phyloP scores from a whole-genome alignment of 441 rosid species.

The Populus hybrid region DNA sequence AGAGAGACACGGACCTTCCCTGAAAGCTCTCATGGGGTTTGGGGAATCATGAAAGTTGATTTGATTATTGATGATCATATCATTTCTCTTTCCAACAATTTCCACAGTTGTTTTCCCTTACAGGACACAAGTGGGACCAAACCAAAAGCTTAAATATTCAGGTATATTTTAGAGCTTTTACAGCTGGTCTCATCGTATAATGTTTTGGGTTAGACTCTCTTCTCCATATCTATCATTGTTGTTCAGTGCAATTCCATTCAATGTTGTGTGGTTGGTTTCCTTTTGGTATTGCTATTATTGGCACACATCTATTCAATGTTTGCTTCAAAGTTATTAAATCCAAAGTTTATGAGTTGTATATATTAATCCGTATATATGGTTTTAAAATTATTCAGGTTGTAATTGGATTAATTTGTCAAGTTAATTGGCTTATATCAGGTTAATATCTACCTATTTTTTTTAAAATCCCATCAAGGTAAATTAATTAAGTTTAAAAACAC shows the following conservation, averaged over 20 bases:
- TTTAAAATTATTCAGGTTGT: no score
- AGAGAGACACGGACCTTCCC: constrained; percentile 14
- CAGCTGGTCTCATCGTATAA: background rate
- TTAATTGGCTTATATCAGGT: accelerated
- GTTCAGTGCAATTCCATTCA: no score
- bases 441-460: no score
- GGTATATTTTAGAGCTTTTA: background rate
- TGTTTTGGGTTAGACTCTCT: background rate
- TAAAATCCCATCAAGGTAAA: no score
- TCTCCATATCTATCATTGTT: background rate
- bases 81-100: background rate
- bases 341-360: no score
- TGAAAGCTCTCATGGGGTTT: constrained; percentile 14
- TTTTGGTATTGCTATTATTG: background rate
- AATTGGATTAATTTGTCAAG: no score
- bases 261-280: background rate
- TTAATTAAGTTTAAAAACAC: no score
- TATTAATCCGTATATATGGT: no score
- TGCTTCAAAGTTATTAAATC: no score
- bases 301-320: background rate
- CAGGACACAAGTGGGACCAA: constrained; percentile 18
- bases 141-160: constrained; percentile 18
- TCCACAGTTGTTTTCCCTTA: constrained; percentile 7
- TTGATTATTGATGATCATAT: background rate
- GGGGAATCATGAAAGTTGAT: constrained; percentile 24